A percentile compares a stretch with the other conserved stretches of the same genome.
Conservation (phyloP, 2,329 filamentous ascomycete species). For the Elsinoe perseae region DNA sequence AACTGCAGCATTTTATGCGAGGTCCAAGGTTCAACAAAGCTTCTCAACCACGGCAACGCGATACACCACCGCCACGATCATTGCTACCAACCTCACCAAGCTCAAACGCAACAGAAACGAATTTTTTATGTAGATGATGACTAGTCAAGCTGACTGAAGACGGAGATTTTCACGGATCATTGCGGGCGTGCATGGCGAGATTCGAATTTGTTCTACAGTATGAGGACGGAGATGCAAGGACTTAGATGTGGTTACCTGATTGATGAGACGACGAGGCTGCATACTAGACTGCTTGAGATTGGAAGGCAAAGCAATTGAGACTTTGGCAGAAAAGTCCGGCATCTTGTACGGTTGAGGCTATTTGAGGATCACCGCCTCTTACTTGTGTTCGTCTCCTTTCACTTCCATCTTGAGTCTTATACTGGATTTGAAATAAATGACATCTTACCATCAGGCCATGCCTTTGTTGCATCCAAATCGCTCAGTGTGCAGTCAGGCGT, state of each 20-base stretch:
- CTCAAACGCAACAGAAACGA: slow-evolving; percentile 1
- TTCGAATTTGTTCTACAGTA: neutral
- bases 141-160: neutral
- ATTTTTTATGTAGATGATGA: slow-evolving; percentile 11
- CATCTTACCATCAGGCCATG: neutral
- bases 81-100: neutral
- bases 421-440: slow-evolving; percentile 10
- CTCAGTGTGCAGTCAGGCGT: too few relatives aligned
- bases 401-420: slow-evolving; percentile 1
- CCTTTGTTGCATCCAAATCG: too few relatives aligned
- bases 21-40: too few relatives aligned
- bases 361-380: neutral
- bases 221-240: neutral
- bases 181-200: neutral
- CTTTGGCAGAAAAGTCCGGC: neutral
- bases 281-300: neutral
- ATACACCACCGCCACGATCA: neutral
- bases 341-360: neutral
- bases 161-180: neutral
- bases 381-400: slow-evolving; percentile 4
- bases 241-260: neutral
- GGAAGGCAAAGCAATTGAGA: neutral
- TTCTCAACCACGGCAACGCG: too few relatives aligned
- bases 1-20: too few relatives aligned
- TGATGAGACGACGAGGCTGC: too few relatives aligned